Conservation (phyloP, 2,329 filamentous ascomycete genomes). For the Alternaria sp. region DNA sequence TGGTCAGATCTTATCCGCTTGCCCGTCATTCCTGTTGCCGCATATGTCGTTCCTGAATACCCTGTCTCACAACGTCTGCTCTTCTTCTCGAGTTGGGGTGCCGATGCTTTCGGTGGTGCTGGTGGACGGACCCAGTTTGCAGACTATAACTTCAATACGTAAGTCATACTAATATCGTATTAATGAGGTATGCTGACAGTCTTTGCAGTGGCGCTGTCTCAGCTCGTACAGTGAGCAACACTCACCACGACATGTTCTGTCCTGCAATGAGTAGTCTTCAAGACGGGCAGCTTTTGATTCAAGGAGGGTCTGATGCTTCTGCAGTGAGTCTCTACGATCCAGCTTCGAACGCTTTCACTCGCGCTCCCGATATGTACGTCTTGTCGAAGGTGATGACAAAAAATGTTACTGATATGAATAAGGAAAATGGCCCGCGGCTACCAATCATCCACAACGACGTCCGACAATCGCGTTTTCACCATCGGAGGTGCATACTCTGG, state of each 20-base stretch:
- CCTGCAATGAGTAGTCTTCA: constrained; percentile 38
- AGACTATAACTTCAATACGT: constrained; percentile 39
- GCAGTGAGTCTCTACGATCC: constrained; percentile 37
- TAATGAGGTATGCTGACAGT: constrained; percentile 9
- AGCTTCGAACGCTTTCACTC: constrained; percentile 28
- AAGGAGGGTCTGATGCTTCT: constrained; percentile 37
- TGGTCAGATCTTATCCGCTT: constrained; percentile 40
- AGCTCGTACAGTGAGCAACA: constrained; percentile 35
- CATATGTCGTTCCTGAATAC: constrained; percentile 40
- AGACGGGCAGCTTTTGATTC: constrained; percentile 36
- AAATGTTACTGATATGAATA: neutral
- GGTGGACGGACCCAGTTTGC: constrained; percentile 37
- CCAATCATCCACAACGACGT: constrained; percentile 32
- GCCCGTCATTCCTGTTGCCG: constrained; percentile 42
- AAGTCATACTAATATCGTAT: constrained; percentile 2
- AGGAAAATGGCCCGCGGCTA: constrained; percentile 38
- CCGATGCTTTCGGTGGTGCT: constrained; percentile 37
- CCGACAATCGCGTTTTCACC: constrained; percentile 36
- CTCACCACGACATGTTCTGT: constrained; percentile 42
- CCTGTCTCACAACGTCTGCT: constrained; percentile 33
- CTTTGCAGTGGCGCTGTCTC: constrained; percentile 32
- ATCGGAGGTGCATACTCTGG: constrained; percentile 41
- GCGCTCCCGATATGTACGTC: constrained; percentile 28
- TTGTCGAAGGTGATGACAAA: neutral
- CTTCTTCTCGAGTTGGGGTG: constrained; percentile 41